Evolutionary conservation across 768 basidiomycete species (phyloP).

Genomic region (Suillus alpinus): DNA sequence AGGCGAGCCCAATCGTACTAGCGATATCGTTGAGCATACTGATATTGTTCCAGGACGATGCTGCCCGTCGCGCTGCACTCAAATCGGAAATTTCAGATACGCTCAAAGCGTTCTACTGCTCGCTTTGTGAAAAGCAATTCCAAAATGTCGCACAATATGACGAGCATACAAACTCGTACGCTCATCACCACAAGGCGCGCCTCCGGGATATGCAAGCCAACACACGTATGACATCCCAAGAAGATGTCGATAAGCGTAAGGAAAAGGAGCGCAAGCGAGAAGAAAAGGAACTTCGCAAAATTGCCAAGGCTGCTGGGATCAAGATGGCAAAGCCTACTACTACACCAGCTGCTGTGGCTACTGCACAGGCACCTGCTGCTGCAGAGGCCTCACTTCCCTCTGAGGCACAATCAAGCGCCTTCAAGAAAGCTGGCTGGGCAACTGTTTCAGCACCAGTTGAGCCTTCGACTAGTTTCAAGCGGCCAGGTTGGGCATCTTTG

Average conservation of each 20-base stretch:
- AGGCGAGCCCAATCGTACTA: conserved; percentile 43
- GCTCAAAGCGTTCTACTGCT: conserved; percentile 75
- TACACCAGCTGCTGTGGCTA: conserved; percentile 19
- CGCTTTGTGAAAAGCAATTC: conserved; percentile 85
- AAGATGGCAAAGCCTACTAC: conserved; percentile 46
- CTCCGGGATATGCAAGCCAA: conserved; percentile 80
- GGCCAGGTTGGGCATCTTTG: conserved; percentile 15
- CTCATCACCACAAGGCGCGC: conserved; percentile 83
- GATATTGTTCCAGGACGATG: conserved; percentile 46
- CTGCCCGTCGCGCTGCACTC: conserved; percentile 63
- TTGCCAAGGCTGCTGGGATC: conserved; percentile 79
- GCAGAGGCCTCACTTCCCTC: conserved; percentile 12
- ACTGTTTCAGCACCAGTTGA: conserved; percentile 24
- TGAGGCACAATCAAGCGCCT: conserved; percentile 23
- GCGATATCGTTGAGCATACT: background rate
- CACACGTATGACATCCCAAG: conserved; percentile 60
- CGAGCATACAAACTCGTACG: conserved; percentile 87
- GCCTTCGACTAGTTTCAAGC: conserved; percentile 11
- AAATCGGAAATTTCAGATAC: conserved; percentile 66
- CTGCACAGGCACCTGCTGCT: conserved; percentile 18
- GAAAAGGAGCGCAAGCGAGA: conserved; percentile 86
- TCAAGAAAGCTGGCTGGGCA: conserved; percentile 53
- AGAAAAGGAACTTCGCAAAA: conserved; percentile 80
- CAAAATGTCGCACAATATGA: conserved; percentile 84
- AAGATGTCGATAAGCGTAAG: conserved; percentile 70